phyloP scores from a whole-genome alignment of 306 rosid genomes.

The Alnus glutinosa region DNA sequence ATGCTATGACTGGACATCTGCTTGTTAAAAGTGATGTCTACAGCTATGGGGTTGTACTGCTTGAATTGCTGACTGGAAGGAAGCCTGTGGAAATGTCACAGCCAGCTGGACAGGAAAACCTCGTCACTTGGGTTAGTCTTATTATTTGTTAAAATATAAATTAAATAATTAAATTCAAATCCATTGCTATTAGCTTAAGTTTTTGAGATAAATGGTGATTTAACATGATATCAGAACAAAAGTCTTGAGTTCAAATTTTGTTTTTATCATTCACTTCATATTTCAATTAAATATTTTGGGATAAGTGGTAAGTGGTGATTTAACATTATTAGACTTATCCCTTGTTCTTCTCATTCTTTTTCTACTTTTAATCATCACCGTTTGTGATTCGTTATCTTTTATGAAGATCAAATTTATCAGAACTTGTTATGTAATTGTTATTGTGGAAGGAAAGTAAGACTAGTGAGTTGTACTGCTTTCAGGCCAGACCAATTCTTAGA shows the following conservation, averaged over 20 bases:
- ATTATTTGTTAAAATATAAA: too few relatives aligned
- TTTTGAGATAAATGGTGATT: too few relatives aligned
- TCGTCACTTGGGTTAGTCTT: constrained; percentile 90
- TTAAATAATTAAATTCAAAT: too few relatives aligned
- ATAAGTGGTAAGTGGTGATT: too few relatives aligned
- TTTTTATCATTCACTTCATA: too few relatives aligned
- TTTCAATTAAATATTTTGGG: too few relatives aligned
- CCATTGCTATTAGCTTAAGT: too few relatives aligned
- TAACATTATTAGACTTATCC: constrained; percentile 5
- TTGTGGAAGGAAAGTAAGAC: constrained; percentile 22
- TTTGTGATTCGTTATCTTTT: not conserved
- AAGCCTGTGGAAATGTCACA: constrained; percentile 98
- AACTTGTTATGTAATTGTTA: constrained; percentile 9
- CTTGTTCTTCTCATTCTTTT: not conserved
- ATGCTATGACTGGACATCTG: constrained; percentile 96
- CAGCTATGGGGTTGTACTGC: constrained; percentile 94
- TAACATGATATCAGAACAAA: too few relatives aligned
- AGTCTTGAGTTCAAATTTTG: too few relatives aligned
- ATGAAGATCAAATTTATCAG: constrained; percentile 2
- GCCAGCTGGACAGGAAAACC: constrained; percentile 91
- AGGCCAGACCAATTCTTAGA: constrained; percentile 96
- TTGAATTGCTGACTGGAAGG: constrained; percentile 87
- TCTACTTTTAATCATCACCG: constrained; percentile 18
- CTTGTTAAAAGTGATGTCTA: constrained; percentile 96
- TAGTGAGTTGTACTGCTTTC: constrained; percentile 34